A percentile compares a stretch with the other conserved stretches of the same genome.
Evolutionary conservation across 257 asterid genomes (phyloP).

Genomic region (Solanum pimpinellifolium): DNA sequence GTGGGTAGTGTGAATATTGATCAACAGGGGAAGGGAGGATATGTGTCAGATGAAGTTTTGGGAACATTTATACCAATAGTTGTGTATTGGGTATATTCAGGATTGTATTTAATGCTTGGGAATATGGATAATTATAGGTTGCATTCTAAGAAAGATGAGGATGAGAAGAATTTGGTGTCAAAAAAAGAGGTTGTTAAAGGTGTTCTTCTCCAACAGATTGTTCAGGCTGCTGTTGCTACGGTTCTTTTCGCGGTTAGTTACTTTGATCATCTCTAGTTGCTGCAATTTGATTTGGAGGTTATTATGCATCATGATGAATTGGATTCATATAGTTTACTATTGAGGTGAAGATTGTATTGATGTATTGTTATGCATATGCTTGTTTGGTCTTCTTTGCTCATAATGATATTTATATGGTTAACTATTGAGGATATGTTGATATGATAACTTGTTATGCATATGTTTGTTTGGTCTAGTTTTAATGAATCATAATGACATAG

Average conservation of each 20-base stretch:
- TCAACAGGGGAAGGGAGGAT: conserved; percentile 23
- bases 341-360: neutral
- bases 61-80: conserved; percentile 68
- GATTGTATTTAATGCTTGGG: conserved; percentile 58
- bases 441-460: too few relatives aligned
- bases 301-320: neutral
- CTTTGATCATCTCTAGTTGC: neutral
- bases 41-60: conserved; percentile 66
- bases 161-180: conserved; percentile 78
- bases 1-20: neutral
- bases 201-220: conserved; percentile 81
- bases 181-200: conserved; percentile 75
- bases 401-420: neutral
- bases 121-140: conserved; percentile 52
- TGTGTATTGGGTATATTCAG: conserved; percentile 84
- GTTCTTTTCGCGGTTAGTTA: conserved; percentile 64
- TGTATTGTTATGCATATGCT: neutral
- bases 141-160: conserved; percentile 71
- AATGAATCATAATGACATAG: neutral
- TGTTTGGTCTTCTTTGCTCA: neutral
- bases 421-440: neutral
- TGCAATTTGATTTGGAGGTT: neutral
- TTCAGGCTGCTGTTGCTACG: conserved; percentile 80
- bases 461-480: neutral
- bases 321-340: neutral